Evolutionary conservation across 2,329 filamentous ascomycete species (phyloP).

Genomic region (Penicillium sp.): DNA sequence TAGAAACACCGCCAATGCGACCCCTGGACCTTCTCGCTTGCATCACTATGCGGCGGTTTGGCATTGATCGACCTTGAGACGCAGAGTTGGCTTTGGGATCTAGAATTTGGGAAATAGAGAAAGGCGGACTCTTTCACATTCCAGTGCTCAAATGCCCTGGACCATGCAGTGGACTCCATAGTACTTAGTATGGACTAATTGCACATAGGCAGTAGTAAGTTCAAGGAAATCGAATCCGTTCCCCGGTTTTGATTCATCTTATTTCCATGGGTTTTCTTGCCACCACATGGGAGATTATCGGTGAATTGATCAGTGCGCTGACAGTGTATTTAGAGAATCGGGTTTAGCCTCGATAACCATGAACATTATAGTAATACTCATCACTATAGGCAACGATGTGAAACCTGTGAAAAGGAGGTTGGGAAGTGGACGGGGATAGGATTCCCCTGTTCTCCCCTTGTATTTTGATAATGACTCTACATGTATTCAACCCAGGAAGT

Average conservation of each 20-base stretch:
- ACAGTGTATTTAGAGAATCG: not conserved
- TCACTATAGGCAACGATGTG: not conserved
- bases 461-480: not conserved
- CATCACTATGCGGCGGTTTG: not conserved
- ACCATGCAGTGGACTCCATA: not conserved
- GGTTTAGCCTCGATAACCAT: not conserved
- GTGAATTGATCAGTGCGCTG: not conserved
- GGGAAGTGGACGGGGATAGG: not conserved
- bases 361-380: not conserved
- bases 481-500: not conserved
- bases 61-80: not conserved
- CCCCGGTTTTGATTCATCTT: not conserved
- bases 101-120: not conserved
- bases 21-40: not conserved
- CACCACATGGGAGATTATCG: not conserved
- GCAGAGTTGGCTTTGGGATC: not conserved
- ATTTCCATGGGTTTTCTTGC: not conserved
- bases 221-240: not conserved
- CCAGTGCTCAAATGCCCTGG: not conserved
- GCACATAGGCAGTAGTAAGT: not conserved
- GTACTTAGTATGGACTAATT: not conserved
- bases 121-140: not conserved
- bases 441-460: not conserved
- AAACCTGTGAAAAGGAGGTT: not conserved
- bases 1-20: constrained; percentile 3